phyloP scores from a whole-genome alignment of 257 asterid genomes.

The Primulina eburnea region DNA sequence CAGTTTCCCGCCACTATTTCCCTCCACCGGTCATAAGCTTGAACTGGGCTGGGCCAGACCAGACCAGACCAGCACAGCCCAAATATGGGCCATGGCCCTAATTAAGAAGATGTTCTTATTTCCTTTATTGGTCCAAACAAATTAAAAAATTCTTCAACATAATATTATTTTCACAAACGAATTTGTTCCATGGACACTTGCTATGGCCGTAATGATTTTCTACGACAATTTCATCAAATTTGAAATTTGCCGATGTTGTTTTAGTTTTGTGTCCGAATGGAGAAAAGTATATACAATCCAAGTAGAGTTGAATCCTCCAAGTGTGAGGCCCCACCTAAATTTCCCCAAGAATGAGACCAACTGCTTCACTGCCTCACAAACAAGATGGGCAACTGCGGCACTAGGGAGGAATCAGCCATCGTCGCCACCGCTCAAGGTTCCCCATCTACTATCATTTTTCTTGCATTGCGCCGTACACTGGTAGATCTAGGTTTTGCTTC shows the following conservation, averaged over 20 bases:
- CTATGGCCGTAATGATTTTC: no score
- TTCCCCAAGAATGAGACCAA: constrained; percentile 44
- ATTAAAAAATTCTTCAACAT: no score
- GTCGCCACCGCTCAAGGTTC: constrained; percentile 87
- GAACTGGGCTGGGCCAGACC: neutral
- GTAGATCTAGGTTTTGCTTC: constrained; percentile 41
- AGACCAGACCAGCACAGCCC: neutral
- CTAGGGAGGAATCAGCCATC: constrained; percentile 94
- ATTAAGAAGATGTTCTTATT: no score
- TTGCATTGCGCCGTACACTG: constrained; percentile 2
- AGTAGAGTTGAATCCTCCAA: neutral
- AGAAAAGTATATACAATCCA: neutral
- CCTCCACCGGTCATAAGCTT: neutral
- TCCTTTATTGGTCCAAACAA: no score
- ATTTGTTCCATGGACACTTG: no score
- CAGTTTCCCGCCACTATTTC: neutral
- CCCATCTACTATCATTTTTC: neutral
- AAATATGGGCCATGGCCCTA: neutral
- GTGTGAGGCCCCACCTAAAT: constrained; percentile 1
- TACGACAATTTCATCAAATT: no score
- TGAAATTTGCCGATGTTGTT: no score
- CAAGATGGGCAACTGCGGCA: constrained; percentile 96
- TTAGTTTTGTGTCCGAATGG: no score
- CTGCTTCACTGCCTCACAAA: constrained; percentile 24
- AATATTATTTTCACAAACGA: no score